A percentile compares a stretch with the other conserved stretches of the same genome.
Conservation (phyloP, 768 basidiomycete genomes). For the Boletus coccyginus region DNA sequence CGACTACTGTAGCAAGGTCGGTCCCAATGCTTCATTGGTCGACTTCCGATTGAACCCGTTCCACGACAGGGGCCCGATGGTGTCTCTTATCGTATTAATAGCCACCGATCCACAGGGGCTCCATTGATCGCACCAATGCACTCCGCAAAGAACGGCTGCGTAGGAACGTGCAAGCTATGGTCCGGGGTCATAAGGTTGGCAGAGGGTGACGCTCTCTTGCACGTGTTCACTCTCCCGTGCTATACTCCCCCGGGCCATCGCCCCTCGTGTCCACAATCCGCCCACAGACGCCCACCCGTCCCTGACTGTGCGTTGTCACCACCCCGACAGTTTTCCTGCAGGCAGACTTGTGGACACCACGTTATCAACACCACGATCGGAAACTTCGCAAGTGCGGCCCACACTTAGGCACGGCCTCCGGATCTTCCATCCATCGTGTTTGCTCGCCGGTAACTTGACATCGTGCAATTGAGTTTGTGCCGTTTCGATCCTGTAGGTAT, state of each 20-base stretch:
- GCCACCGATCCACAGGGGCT: neutral
- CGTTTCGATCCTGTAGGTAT: neutral
- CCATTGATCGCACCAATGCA: neutral
- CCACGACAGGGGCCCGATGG: neutral
- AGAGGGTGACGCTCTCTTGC: conserved; percentile 2
- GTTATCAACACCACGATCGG: conserved; percentile 3
- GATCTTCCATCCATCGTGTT: conserved; percentile 24
- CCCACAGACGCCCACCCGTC: conserved; percentile 7
- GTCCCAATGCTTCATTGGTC: neutral
- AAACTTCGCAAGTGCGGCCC: conserved; percentile 1
- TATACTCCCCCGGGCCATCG: neutral
- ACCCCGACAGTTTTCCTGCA: conserved; percentile 19
- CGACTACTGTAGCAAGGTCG: neutral
- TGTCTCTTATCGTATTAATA: conserved; percentile 1
- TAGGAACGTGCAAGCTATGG: neutral
- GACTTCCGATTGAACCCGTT: conserved; percentile 3
- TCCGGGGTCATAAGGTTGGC: neutral
- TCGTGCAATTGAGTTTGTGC: conserved; percentile 8
- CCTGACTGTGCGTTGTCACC: conserved; percentile 12
- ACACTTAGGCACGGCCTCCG: conserved; percentile 17
- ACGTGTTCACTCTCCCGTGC: conserved; percentile 22
- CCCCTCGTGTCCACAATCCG: conserved; percentile 17
- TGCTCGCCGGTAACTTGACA: conserved; percentile 15
- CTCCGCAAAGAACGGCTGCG: neutral
- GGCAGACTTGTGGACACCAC: conserved; percentile 25